Evolutionary conservation across 2,329 filamentous ascomycete species (phyloP).

Genomic region (Colletotrichum lindemuthianum): DNA sequence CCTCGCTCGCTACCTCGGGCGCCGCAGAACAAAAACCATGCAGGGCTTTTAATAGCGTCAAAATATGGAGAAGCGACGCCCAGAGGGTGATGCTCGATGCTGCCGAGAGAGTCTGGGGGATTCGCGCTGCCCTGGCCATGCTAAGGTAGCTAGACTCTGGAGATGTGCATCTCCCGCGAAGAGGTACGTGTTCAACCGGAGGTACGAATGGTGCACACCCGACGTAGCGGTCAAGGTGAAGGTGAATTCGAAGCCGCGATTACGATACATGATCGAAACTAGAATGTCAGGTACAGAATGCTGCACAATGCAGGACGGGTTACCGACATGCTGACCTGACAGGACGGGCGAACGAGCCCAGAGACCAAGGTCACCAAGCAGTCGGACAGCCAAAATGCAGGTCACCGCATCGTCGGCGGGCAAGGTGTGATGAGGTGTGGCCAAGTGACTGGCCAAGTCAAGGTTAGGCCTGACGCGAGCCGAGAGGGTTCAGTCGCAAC

Average conservation of each 20-base stretch:
- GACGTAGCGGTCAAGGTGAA: slow-evolving; percentile 27
- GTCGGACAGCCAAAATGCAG: slow-evolving; percentile 3
- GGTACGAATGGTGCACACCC: slow-evolving; percentile 1
- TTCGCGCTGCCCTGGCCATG: neutral
- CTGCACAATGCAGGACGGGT: slow-evolving; percentile 14
- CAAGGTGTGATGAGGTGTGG: slow-evolving; percentile 14
- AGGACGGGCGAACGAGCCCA: neutral
- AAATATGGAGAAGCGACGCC: slow-evolving; percentile 32
- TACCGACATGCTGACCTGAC: neutral
- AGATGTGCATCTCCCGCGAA: neutral
- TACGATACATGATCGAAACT: slow-evolving; percentile 34
- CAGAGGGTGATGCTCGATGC: slow-evolving; percentile 32
- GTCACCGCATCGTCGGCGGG: neutral
- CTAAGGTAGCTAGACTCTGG: neutral
- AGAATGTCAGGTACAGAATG: slow-evolving; percentile 33
- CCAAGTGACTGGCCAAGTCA: slow-evolving; percentile 27
- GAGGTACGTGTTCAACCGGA: neutral
- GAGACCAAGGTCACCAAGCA: slow-evolving; percentile 9
- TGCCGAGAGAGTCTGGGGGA: slow-evolving; percentile 28
- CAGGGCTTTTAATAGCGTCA: slow-evolving; percentile 31
- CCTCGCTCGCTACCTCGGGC: no score
- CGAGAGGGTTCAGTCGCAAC: slow-evolving; percentile 3
- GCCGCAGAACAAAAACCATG: slow-evolving; percentile 13
- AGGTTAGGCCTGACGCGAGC: slow-evolving; percentile 23
- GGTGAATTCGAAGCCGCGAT: slow-evolving; percentile 30